These are phyloP conservation scores for Secale cereale DNA, from an alignment of 176 grass and related monocot genomes.

Conservation along the genomic window DNA sequence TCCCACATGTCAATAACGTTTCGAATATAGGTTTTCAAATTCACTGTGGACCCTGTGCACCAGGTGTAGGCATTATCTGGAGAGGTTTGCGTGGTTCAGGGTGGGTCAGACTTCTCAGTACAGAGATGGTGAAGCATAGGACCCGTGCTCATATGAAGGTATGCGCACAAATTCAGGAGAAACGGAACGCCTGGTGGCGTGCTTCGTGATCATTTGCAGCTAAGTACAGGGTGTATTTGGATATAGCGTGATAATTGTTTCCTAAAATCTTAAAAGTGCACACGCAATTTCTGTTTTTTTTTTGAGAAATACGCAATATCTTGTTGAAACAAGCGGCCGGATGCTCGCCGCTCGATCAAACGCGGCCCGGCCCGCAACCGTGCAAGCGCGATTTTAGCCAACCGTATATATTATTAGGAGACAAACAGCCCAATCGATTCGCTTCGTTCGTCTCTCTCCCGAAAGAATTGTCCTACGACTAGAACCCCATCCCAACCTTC, in stretches of 20 bases:
- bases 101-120: not conserved
- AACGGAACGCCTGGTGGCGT: not conserved
- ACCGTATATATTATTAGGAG: too few relatives aligned
- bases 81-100: not conserved
- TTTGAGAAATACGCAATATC: too few relatives aligned
- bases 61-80: not conserved
- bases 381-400: too few relatives aligned
- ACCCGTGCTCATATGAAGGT: not conserved
- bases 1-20: not conserved
- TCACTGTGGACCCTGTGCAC: not conserved
- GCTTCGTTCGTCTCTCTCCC: too few relatives aligned
- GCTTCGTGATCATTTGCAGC: not conserved
- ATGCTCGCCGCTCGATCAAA: too few relatives aligned
- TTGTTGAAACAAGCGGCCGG: too few relatives aligned
- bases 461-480: too few relatives aligned
- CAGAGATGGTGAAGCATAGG: not conserved
- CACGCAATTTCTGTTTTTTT: too few relatives aligned
- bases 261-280: too few relatives aligned
- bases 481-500: too few relatives aligned
- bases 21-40: not conserved
- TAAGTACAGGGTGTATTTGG: not conserved
- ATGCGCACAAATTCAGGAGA: not conserved
- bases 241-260: not conserved
- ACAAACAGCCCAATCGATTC: too few relatives aligned
- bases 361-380: too few relatives aligned